These are phyloP conservation scores for Smittium mucronatum DNA, from an alignment of 371 early-diverging fungal species.

Conservation along the genomic window DNA sequence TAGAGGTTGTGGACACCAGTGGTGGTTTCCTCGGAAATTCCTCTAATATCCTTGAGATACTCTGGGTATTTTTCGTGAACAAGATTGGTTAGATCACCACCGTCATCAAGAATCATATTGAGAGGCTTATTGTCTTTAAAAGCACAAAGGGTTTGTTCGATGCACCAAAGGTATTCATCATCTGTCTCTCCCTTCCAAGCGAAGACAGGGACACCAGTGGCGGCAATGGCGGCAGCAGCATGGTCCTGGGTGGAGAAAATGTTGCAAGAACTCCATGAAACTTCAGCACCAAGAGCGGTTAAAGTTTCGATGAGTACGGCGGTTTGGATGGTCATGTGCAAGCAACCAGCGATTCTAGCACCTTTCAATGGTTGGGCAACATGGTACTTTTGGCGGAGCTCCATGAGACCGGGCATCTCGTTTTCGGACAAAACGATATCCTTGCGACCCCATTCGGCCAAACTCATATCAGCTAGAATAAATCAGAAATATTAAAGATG, in stretches of 20 bases:
- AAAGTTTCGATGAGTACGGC: constrained; percentile 97
- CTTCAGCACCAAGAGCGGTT: constrained; percentile 88
- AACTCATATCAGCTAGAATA: constrained; percentile 71
- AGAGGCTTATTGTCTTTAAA: constrained; percentile 91
- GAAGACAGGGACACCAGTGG: constrained; percentile 66
- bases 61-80: constrained; percentile 95
- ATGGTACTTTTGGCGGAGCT: constrained; percentile 84
- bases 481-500: not conserved
- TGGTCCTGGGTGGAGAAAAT: constrained; percentile 99
- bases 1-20: constrained; percentile 98
- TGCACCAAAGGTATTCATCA: constrained; percentile 98
- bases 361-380: constrained; percentile 84
- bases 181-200: constrained; percentile 97
- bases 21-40: constrained; percentile 98
- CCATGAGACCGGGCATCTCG: constrained; percentile 98
- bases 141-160: constrained; percentile 80
- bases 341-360: constrained; percentile 95
- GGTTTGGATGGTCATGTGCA: constrained; percentile 99
- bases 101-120: constrained; percentile 98
- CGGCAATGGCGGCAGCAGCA: constrained; percentile 77
- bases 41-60: constrained; percentile 62
- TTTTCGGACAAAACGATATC: constrained; percentile 90
- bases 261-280: constrained; percentile 98
- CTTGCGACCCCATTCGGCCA: constrained; percentile 87
- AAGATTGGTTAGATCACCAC: constrained; percentile 93